These are phyloP conservation scores for Aegle marmelos DNA, from an alignment of 345 rosid genomes.

Conservation along the genomic window DNA sequence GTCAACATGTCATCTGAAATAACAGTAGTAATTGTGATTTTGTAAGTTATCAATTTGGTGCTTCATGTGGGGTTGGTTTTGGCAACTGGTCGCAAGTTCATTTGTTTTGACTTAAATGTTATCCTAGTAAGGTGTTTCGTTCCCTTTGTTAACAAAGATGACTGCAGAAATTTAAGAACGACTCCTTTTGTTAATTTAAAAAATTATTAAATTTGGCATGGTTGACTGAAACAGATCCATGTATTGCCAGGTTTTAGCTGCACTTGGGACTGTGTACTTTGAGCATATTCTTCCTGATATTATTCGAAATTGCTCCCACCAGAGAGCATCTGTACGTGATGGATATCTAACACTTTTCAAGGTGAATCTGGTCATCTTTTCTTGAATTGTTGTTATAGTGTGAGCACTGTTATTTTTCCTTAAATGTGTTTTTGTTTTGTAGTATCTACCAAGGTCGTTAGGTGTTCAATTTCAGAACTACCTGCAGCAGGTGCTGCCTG, in stretches of 20 bases:
- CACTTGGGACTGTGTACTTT: slow-evolving; percentile 85
- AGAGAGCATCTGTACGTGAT: slow-evolving; percentile 90
- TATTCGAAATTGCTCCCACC: slow-evolving; percentile 90
- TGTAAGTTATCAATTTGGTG: neutral
- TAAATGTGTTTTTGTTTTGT: slow-evolving; percentile 20
- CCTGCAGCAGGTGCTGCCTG: slow-evolving; percentile 90
- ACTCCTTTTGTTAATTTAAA: too few species aligned
- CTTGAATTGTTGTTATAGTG: neutral
- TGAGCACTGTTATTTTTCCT: neutral
- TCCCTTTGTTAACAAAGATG: neutral
- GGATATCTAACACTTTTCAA: slow-evolving; percentile 97
- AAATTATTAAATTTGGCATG: neutral
- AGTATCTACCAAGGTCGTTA: slow-evolving; percentile 95
- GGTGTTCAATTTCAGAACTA: slow-evolving; percentile 95
- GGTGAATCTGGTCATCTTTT: slow-evolving; percentile 37
- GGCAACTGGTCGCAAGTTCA: too few species aligned
- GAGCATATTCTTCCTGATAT: slow-evolving; percentile 85
- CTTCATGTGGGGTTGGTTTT: neutral
- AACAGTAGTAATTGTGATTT: neutral
- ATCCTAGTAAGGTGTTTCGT: neutral
- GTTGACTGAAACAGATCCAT: slow-evolving; percentile 8
- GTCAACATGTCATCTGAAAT: neutral
- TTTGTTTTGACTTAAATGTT: neutral
- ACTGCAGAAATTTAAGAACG: neutral
- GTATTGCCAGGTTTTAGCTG: slow-evolving; percentile 77